These are phyloP conservation scores for Candida maris DNA, from an alignment of 805 yeast species.

Conservation along the genomic window DNA sequence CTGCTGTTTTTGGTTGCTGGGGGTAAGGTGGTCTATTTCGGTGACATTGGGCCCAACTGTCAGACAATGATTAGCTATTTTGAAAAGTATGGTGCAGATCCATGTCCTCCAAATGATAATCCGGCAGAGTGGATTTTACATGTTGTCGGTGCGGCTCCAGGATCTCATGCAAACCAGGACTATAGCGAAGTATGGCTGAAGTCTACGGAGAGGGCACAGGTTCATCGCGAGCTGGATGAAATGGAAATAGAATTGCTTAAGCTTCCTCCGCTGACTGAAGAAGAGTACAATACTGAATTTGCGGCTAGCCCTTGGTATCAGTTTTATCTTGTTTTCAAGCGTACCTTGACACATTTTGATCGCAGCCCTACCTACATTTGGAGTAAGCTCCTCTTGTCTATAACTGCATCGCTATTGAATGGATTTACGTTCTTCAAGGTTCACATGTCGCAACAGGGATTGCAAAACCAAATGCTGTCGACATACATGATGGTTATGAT, in stretches of 20 bases:
- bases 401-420: conserved; percentile 39
- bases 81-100: conserved; percentile 55
- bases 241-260: conserved; percentile 13
- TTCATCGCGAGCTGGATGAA: conserved; percentile 27
- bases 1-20: conserved; percentile 44
- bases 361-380: conserved; percentile 46
- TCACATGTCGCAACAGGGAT: conserved; percentile 54
- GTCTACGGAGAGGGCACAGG: conserved; percentile 23
- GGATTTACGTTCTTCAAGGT: conserved; percentile 63
- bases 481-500: conserved; percentile 48
- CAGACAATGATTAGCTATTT: conserved; percentile 40
- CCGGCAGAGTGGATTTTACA: conserved; percentile 75
- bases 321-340: conserved; percentile 30
- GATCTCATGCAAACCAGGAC: conserved; percentile 52
- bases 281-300: conserved; percentile 1
- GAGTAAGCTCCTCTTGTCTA: conserved; percentile 39
- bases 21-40: conserved; percentile 50
- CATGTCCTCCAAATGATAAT: conserved; percentile 56
- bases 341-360: conserved; percentile 40
- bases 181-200: conserved; percentile 61
- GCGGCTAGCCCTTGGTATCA: conserved; percentile 38
- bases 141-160: conserved; percentile 77
- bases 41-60: conserved; percentile 47
- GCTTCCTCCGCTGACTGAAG: conserved; percentile 3
- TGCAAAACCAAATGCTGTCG: conserved; percentile 56